Conservation (phyloP, 148 eudicot species). For the Diospyros lotus region DNA sequence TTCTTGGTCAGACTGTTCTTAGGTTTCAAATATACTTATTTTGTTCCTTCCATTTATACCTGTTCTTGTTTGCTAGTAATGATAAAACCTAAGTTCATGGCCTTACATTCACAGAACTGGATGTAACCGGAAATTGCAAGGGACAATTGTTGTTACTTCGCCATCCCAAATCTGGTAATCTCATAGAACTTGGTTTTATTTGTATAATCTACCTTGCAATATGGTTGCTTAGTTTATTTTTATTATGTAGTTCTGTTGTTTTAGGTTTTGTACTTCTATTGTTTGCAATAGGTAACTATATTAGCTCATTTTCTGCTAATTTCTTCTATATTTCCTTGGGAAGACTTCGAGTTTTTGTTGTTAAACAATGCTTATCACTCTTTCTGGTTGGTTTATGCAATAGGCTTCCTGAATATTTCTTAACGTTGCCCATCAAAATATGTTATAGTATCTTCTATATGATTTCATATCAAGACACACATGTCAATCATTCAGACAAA, state of each 20-base stretch:
- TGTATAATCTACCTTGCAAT: neutral
- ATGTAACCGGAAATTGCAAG: constrained; percentile 22
- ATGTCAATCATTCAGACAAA: too few relatives aligned
- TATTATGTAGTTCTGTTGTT: neutral
- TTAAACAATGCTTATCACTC: neutral
- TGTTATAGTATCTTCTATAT: too few relatives aligned
- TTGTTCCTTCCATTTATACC: neutral
- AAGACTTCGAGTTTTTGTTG: neutral
- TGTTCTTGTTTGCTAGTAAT: neutral
- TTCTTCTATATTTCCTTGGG: neutral
- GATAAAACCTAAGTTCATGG: neutral
- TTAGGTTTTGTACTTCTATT: neutral
- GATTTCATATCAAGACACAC: too few relatives aligned
- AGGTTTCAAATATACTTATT: neutral
- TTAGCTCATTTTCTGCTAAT: neutral
- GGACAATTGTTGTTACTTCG: constrained; percentile 65
- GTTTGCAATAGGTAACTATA: neutral
- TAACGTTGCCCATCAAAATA: too few relatives aligned
- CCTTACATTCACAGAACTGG: constrained; percentile 29
- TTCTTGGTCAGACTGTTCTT: neutral
- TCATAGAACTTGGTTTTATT: neutral
- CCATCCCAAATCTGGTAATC: constrained; percentile 89
- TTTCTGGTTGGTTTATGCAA: neutral
- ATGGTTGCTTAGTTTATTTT: neutral
- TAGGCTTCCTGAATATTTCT: too few relatives aligned